Percentiles rank a stretch among this genome's conserved stretches.
These are phyloP conservation scores for Aquilaria yunnanensis DNA, from an alignment of 345 rosid genomes.

Conservation along the genomic window DNA sequence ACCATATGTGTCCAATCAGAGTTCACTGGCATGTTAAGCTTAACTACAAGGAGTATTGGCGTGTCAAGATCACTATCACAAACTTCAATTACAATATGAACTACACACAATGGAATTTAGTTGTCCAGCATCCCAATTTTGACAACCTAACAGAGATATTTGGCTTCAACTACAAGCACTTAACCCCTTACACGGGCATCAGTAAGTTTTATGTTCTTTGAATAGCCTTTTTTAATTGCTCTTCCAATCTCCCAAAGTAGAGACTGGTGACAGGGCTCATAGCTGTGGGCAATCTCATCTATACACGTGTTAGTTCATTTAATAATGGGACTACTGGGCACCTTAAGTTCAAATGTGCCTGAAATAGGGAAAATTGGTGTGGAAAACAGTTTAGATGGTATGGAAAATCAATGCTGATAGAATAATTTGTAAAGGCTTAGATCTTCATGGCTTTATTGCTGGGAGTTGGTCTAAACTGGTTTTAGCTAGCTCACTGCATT, in stretches of 20 bases:
- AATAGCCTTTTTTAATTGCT: neutral
- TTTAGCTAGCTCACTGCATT: no score
- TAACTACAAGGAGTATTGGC: conserved; percentile 83
- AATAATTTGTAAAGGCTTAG: no score
- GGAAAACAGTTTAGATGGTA: no score
- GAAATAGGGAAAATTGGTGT: no score
- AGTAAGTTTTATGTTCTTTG: conserved; percentile 41
- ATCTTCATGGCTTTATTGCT: no score
- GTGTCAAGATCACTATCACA: conserved; percentile 66
- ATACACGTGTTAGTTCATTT: no score
- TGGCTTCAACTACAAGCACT: conserved; percentile 61
- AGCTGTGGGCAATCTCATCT: no score
- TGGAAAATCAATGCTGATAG: no score
- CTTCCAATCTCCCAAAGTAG: neutral
- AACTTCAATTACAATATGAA: conserved; percentile 84
- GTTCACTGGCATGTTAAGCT: conserved; percentile 88
- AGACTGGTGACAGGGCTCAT: no score
- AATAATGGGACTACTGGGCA: no score
- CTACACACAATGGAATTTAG: conserved; percentile 78
- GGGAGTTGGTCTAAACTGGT: no score
- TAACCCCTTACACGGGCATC: conserved; percentile 49
- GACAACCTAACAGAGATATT: conserved; percentile 63
- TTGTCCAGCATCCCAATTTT: conserved; percentile 80
- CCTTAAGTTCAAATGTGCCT: no score
- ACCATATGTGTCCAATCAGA: conserved; percentile 93